Base-by-base conservation (phyloP, 2,329 filamentous ascomycete genomes). In the Fusarium sp. region DNA sequence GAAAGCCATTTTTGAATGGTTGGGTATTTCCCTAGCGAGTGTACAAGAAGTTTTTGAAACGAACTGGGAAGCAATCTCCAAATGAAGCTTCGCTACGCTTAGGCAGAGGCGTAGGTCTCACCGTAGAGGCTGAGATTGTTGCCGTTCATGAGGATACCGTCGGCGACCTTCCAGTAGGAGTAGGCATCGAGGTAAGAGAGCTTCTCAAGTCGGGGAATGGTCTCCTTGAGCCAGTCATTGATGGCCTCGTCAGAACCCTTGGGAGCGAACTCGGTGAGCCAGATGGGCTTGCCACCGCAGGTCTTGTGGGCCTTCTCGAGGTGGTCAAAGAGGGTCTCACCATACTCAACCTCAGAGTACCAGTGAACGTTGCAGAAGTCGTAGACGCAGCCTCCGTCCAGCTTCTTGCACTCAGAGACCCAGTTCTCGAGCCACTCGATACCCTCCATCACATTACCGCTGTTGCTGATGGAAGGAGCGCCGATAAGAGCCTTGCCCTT, bases 291-390 rank as follows among this genome's bases (percentile, higher is more conserved):
- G 43, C 78, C 74, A 76, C 54, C 67, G 24, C 85, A 87, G 64
- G 78, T 74, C 39, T 79, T 57, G 75, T 85, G 71, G 63, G 85
- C 84, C 31, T 81, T 64, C 63, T 81, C 68, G 57, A 91, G 75
- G 77, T 90, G 87, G 39, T 76, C 62, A 69, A 89, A 86, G 78
- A 91, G 88, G 64, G 80, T 81, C 42, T 83, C 77, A 26, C 79
- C 76, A 58, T 83, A 83, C 53, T 81, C 75, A 17, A 84, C 80
- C 40, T 78, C 77, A 49, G 84, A 85, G 80, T 92, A 92, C 88
- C 88, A 91, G 80, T 92, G 89, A 45, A 88, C 81, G 75, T 84
- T 82, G 78, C 88, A 85, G 77, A 89, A 90, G 78, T 91, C 87
- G 62, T 85, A 83, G 38, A 79, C 73, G 82, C 89, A 91, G 46